Evolutionary conservation across 441 rosid species (phyloP), one percentile per base, ranked within the genome.

Genomic region (Erysimum cheiri): DNA sequence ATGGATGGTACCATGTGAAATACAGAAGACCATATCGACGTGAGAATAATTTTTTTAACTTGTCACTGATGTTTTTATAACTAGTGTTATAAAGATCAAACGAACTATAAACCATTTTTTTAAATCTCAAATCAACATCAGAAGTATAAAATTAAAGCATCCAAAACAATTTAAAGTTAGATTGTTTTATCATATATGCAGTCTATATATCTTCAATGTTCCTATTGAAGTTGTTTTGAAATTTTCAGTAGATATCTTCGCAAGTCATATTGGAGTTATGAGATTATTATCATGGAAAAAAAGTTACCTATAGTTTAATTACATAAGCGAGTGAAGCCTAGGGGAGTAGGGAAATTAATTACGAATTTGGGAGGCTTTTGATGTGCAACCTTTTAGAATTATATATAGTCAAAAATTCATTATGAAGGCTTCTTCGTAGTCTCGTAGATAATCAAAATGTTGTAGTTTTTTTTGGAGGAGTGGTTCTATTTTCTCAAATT

Each of bases 1-100:
- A 67, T 43, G 50, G 50, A 63, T 54, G 52, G 33, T 55, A 54
- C 49, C 70, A 64, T 64, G 66, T 72, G 71, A 55, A 10, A 64
- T 57, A 47, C 66, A 47, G 41, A 64, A 56, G 59, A 53, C 47
- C 39, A 43, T 71, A 12, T n/a, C n/a, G 14, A 52, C 12, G 35
- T 59, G 11, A 15, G 11, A 8, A 36, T 49, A 8, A 22, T 22
- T 36, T 8, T 55, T 67, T 40, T 6, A 40, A 8, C 24, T 22
- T 1, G 24, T 22, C 6, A 54, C 41, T 15, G 5, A 41, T 53
- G 37, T 40, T 13, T 40, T 40, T 53, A 28, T 26, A 36, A 19
- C 36, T 19, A 31, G 13, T n/a, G 17, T 6, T 28, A 8, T 5
- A 14, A 41, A 41, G 13, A 53, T 29, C 5, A 3, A 3, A 53